Base-by-base conservation (phyloP, 2,329 filamentous ascomycete species). In the Xylaria digitata region DNA sequence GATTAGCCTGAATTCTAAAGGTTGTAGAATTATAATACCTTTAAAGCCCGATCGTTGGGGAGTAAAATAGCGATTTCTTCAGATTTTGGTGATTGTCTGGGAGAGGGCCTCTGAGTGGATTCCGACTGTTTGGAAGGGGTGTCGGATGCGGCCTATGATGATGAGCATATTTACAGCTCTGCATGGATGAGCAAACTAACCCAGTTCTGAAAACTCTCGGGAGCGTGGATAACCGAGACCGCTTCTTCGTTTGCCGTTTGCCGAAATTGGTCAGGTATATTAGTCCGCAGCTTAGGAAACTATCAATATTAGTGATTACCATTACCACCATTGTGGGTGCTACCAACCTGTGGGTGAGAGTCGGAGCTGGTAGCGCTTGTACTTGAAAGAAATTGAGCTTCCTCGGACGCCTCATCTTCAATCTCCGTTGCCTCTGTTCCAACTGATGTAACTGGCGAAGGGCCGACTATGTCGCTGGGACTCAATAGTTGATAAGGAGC, bases 171-270 rank as follows among this genome's bases (percentile, higher is more conserved):
- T 19, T 65, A 15, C 21, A 30, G 26, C 19, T 56, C 48, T n/a
- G 23, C 19, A 30, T 60, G 19, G 23, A 23, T 43, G n/a, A 54
- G 48, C 45, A 32, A 48, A 77, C 87, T 76, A 78, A 96, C 92
- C 87, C 96, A 97, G 72, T 87, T 87, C 63, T 88, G 86, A 79
- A 96, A 97, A 68, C 91, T 92, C 70, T 93, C 86, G 0, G 94
- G 94, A 17, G 92, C 93, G 83, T 97, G 94, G 72, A 97, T 97
- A 61, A 97, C 94, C 1, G 94, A 97, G 60, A 93, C 86, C 26
- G 93, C 90, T 72, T 94, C 93, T 71, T 97, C 93, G 68, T 89
- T 89, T 26, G 86, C 86, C 60, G 82, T 81, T 58, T 85, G 84
- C 76, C 89, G 82, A 77, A 90, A 74, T 66, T 84, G 81, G 48